These are phyloP conservation scores for Ophiostoma ips DNA, from an alignment of 2,329 filamentous ascomycete species.

Conservation along the genomic window DNA sequence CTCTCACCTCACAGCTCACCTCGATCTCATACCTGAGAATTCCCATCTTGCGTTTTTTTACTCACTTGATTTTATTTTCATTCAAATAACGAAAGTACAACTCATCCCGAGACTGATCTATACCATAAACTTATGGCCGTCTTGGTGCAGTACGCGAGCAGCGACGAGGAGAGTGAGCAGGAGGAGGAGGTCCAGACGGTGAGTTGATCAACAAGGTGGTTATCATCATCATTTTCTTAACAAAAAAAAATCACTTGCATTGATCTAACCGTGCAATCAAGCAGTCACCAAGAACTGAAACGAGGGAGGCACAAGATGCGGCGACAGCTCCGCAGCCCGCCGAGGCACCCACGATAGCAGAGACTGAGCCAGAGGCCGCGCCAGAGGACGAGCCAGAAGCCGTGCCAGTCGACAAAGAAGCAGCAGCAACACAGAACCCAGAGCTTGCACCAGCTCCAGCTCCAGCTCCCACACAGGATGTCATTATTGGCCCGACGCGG, in stretches of 20 bases:
- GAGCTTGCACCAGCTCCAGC: not conserved
- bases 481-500: constrained; percentile 8
- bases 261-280: not conserved
- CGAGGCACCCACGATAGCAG: not conserved
- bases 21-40: not conserved
- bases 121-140: constrained; percentile 23
- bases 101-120: no score
- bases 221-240: no score
- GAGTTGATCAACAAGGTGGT: not conserved
- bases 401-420: not conserved
- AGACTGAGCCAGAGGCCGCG: not conserved
- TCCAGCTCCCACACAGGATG: not conserved
- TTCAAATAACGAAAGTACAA: no score
- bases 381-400: no score
- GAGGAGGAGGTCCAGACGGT: not conserved
- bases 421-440: not conserved
- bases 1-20: no score
- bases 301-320: not conserved
- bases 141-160: constrained; percentile 37
- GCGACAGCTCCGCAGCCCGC: not conserved
- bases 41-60: not conserved
- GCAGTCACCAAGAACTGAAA: not conserved
- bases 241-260: no score
- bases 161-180: constrained; percentile 28
- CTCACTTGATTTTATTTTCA: no score